Percentiles rank a stretch among this genome's conserved stretches.
Conservation (phyloP, 2,329 filamentous ascomycete genomes). For the Immersiporthe knoxdaviesiana region DNA sequence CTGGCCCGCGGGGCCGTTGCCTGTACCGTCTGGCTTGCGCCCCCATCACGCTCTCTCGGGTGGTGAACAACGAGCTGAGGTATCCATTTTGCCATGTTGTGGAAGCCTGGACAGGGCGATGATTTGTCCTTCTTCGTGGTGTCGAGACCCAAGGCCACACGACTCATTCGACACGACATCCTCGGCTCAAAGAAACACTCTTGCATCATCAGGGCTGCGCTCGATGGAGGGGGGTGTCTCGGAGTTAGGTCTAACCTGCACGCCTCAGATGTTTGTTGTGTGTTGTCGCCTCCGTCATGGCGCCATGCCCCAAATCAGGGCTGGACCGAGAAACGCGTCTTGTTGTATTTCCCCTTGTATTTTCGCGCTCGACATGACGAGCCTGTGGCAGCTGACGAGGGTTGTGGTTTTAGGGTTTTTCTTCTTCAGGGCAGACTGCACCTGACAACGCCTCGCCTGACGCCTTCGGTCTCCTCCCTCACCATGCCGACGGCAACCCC, state of each 20-base stretch:
- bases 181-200: background rate
- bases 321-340: background rate
- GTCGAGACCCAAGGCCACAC: background rate
- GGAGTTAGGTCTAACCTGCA: background rate
- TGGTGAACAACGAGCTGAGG: background rate
- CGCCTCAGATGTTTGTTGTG: background rate
- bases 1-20: background rate
- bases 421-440: slow-evolving; percentile 44
- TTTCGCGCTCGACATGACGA: slow-evolving; percentile 2
- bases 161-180: slow-evolving; percentile 1
- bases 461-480: slow-evolving; percentile 63
- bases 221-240: background rate
- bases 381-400: slow-evolving; percentile 2
- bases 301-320: no score
- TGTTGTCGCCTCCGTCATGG: background rate
- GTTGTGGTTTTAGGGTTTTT: no score
- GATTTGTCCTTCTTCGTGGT: background rate
- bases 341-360: background rate
- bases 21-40: background rate
- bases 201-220: background rate
- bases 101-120: background rate
- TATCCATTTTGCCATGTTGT: background rate
- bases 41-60: background rate
- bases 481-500: slow-evolving; percentile 55
- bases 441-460: slow-evolving; percentile 63